Evolutionary conservation across 2,329 filamentous ascomycete genomes (phyloP).

Genomic region (Fusarium oxysporum): DNA sequence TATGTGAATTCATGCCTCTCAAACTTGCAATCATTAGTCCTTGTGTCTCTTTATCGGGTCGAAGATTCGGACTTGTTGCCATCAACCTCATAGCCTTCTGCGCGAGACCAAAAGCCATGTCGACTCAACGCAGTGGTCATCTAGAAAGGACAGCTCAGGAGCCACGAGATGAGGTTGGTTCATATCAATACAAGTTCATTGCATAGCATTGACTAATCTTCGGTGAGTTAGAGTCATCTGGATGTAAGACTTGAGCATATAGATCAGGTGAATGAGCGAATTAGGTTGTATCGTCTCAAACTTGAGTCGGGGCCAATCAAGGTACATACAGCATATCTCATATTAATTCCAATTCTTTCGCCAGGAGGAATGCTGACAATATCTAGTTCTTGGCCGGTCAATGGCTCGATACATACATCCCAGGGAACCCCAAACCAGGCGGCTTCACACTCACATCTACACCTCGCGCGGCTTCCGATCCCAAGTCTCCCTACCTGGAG

Average conservation of each 20-base stretch:
- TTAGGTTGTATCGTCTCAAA: slow-evolving; percentile 75
- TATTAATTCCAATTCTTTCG: neutral
- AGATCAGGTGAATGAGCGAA: slow-evolving; percentile 71
- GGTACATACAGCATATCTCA: slow-evolving; percentile 51
- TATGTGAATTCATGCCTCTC: slow-evolving; percentile 3
- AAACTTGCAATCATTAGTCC: neutral
- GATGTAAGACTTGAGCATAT: slow-evolving; percentile 71
- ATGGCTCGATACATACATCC: slow-evolving; percentile 87
- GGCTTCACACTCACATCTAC: slow-evolving; percentile 90
- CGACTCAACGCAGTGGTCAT: slow-evolving; percentile 33
- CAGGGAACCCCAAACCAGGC: slow-evolving; percentile 75
- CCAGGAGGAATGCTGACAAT: neutral
- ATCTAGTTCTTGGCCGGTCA: slow-evolving; percentile 81
- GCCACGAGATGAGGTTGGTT: slow-evolving; percentile 70
- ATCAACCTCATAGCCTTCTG: neutral
- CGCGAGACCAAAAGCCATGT: slow-evolving; percentile 22
- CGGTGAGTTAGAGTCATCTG: slow-evolving; percentile 61
- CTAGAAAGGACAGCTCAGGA: slow-evolving; percentile 67
- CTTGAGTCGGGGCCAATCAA: slow-evolving; percentile 62
- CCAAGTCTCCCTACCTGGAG: slow-evolving; percentile 69
- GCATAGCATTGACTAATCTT: neutral
- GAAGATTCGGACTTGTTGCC: neutral
- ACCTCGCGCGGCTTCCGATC: slow-evolving; percentile 65
- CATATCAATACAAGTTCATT: neutral
- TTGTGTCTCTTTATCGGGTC: neutral